A percentile compares a stretch with the other conserved stretches of the same genome.
phyloP scores from a whole-genome alignment of 73 alveolate species.

The Paraurostyla sp. region DNA sequence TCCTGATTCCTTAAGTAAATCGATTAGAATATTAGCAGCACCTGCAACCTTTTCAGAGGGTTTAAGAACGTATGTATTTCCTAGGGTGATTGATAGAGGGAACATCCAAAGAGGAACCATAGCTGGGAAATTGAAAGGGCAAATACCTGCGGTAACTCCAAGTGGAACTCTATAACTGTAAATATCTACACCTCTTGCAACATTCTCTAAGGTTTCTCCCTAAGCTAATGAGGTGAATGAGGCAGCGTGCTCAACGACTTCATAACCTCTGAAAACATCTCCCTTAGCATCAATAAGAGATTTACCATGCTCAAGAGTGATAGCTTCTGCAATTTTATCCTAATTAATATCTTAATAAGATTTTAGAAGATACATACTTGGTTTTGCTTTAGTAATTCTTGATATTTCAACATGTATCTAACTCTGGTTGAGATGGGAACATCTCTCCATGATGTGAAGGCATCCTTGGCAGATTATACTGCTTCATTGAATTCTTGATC shows the following conservation, averaged over 20 bases:
- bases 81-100: conserved; percentile 94
- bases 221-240: conserved; percentile 65
- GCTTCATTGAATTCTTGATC: conserved; percentile 87
- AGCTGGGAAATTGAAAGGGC: conserved; percentile 98
- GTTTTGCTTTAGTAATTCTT: conserved; percentile 69
- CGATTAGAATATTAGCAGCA: conserved; percentile 79
- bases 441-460: conserved; percentile 92
- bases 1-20: conserved; percentile 84
- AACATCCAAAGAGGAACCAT: conserved; percentile 97
- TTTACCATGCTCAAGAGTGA: conserved; percentile 94
- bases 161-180: conserved; percentile 94
- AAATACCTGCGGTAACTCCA: conserved; percentile 96
- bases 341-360: neutral
- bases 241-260: conserved; percentile 91
- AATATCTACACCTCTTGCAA: conserved; percentile 91
- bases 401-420: conserved; percentile 82
- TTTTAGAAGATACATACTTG: conserved; percentile 9
- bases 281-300: conserved; percentile 96
- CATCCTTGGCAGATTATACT: conserved; percentile 79
- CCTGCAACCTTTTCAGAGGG: conserved; percentile 96
- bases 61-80: conserved; percentile 93
- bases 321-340: conserved; percentile 81
- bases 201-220: conserved; percentile 92
- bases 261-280: conserved; percentile 95
- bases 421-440: conserved; percentile 74